Conservation (phyloP, 768 basidiomycete genomes). For the Xanthoconium stramineum region DNA sequence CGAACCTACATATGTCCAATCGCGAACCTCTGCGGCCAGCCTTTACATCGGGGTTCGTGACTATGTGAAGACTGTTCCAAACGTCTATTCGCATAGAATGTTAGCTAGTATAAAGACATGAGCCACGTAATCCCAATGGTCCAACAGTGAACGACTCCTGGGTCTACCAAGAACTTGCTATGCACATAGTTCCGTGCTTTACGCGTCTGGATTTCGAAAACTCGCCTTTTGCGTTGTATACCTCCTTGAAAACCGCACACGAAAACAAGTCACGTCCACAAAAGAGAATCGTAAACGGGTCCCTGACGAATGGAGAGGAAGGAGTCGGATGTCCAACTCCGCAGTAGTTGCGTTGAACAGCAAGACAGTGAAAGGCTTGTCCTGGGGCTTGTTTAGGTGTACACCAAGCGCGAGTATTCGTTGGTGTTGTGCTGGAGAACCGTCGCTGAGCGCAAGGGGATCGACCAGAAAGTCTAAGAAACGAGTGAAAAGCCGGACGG, state of each 20-base stretch:
- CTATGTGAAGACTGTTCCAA: slow-evolving; percentile 66
- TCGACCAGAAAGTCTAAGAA: neutral
- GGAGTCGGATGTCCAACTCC: neutral
- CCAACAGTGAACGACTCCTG: neutral
- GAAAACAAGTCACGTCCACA: slow-evolving; percentile 91
- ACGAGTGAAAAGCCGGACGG: neutral
- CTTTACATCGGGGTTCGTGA: slow-evolving; percentile 67
- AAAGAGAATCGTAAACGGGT: slow-evolving; percentile 74
- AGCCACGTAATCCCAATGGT: neutral
- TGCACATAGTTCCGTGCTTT: neutral
- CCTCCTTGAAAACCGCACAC: slow-evolving; percentile 60
- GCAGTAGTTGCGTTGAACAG: neutral
- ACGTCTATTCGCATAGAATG: slow-evolving; percentile 52
- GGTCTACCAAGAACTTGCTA: neutral
- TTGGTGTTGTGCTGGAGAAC: neutral
- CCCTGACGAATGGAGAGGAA: slow-evolving; percentile 5
- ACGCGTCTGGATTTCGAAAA: neutral
- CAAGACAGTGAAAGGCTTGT: neutral
- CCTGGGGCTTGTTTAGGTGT: neutral
- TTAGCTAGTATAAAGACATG: slow-evolving; percentile 6
- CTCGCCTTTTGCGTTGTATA: slow-evolving; percentile 62
- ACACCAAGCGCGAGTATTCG: neutral
- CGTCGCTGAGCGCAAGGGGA: neutral
- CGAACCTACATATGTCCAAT: slow-evolving; percentile 49
- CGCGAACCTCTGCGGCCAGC: slow-evolving; percentile 59